Percentiles rank a stretch among this genome's conserved stretches.
phyloP scores from a whole-genome alignment of 305 asterid species.

The Rubia balearica region DNA sequence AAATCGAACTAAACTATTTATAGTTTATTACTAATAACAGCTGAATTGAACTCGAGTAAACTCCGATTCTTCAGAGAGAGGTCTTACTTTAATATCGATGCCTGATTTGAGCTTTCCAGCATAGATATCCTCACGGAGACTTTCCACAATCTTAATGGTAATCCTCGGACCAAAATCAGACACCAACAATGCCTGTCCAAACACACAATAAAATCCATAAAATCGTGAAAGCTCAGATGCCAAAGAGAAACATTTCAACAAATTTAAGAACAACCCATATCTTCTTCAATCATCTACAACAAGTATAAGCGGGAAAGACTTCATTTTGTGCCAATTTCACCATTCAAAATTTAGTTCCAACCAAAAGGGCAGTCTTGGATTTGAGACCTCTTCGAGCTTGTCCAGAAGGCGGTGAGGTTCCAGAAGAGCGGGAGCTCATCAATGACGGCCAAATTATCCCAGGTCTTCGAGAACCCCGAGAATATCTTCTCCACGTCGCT shows the following conservation, averaged over 20 bases:
- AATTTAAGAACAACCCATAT: neutral
- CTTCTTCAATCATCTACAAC: neutral
- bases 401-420: conserved; percentile 85
- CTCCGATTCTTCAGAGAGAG: neutral
- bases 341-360: neutral
- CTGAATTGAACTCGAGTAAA: no score
- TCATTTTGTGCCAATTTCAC: neutral
- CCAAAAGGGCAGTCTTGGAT: conserved; percentile 23
- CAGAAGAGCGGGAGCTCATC: conserved; percentile 92
- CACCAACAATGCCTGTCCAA: conserved; percentile 56
- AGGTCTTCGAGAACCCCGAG: conserved; percentile 84
- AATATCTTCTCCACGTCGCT: conserved; percentile 82
- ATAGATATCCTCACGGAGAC: conserved; percentile 84
- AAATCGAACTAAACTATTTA: neutral
- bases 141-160: conserved; percentile 81
- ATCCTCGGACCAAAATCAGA: conserved; percentile 95
- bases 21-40: neutral
- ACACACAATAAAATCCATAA: conserved; percentile 11
- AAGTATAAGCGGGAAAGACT: neutral
- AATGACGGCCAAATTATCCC: conserved; percentile 82
- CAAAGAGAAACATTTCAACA: neutral
- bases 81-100: conserved; percentile 67
- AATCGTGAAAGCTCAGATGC: neutral
- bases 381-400: conserved; percentile 81
- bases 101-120: conserved; percentile 92